phyloP scores from a whole-genome alignment of 1,139 yeast genomes.

The Meyerozyma athensensis region DNA sequence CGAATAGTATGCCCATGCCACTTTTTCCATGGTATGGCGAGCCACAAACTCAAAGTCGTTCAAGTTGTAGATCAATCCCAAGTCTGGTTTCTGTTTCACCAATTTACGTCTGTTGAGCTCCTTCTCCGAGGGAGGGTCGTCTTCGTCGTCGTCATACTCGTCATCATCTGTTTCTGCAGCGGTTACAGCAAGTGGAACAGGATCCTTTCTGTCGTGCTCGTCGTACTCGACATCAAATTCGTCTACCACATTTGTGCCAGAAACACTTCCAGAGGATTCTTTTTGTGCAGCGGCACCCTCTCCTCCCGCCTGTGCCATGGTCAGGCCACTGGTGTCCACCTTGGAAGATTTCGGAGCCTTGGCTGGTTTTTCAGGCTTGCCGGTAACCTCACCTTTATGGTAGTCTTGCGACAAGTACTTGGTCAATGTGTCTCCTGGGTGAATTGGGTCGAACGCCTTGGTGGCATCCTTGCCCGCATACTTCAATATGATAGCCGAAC shows the following conservation, averaged over 20 bases:
- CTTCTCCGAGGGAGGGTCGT: conserved; percentile 29
- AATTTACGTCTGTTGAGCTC: conserved; percentile 22
- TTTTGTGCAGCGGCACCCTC: conserved; percentile 3
- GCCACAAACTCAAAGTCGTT: conserved; percentile 86
- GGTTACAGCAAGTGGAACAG: conserved; percentile 16
- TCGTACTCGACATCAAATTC: conserved; percentile 47
- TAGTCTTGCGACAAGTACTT: conserved; percentile 32
- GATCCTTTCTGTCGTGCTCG: conserved; percentile 33
- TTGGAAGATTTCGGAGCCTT: conserved; percentile 3
- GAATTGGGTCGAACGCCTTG: conserved; percentile 66
- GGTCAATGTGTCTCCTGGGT: conserved; percentile 72
- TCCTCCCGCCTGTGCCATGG: conserved; percentile 5
- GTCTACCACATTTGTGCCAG: conserved; percentile 24
- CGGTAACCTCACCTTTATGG: conserved; percentile 30
- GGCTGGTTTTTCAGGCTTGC: conserved; percentile 13
- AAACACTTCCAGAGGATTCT: conserved; percentile 1
- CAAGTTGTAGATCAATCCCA: conserved; percentile 64
- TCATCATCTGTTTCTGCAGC: conserved; percentile 9
- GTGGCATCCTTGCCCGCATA: conserved; percentile 61
- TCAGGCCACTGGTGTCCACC: conserved; percentile 7
- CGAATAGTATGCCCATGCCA: conserved; percentile 90
- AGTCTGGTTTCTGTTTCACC: conserved; percentile 48
- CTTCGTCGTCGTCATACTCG: conserved; percentile 20
- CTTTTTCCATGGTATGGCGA: conserved; percentile 63
- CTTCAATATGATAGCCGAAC: conserved; percentile 45